phyloP scores from a whole-genome alignment of 2,329 filamentous ascomycete genomes.

The Xylaria sp. region DNA sequence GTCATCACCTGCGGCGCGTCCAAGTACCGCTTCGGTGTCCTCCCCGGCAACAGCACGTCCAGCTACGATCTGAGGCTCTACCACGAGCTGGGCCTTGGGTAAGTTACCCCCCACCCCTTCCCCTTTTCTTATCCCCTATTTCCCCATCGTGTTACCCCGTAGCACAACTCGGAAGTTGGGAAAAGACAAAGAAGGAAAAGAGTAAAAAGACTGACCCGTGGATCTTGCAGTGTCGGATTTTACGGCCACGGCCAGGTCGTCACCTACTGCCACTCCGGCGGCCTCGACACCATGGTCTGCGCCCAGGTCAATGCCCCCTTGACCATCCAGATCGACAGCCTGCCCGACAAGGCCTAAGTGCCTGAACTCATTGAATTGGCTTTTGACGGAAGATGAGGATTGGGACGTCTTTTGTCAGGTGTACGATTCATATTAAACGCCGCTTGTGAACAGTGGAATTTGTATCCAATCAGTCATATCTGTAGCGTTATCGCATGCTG shows the following conservation, averaged over 20 bases:
- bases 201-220: background rate
- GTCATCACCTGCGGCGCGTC: slow-evolving; percentile 32
- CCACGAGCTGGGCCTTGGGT: slow-evolving; percentile 15
- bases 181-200: no score
- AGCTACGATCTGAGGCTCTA: slow-evolving; percentile 6
- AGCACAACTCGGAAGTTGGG: background rate
- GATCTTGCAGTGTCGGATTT: slow-evolving; percentile 10
- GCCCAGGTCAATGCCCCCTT: slow-evolving; percentile 5
- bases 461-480: no score
- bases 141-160: background rate
- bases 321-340: slow-evolving; percentile 15
- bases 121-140: background rate
- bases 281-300: slow-evolving; percentile 13
- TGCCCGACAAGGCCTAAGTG: no score
- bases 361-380: no score
- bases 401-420: no score
- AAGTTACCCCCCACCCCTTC: no score
- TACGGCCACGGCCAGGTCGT: slow-evolving; percentile 10
- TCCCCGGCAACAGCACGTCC: slow-evolving; percentile 7
- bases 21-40: slow-evolving; percentile 36
- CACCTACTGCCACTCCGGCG: slow-evolving; percentile 21
- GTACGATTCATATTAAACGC: no score
- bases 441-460: no score
- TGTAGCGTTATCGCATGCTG: no score
- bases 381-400: no score